A percentile compares a stretch with the other conserved stretches of the same genome.
These are phyloP conservation scores for Penicillium glabrum DNA, from an alignment of 2,329 filamentous ascomycete species.

Conservation along the genomic window DNA sequence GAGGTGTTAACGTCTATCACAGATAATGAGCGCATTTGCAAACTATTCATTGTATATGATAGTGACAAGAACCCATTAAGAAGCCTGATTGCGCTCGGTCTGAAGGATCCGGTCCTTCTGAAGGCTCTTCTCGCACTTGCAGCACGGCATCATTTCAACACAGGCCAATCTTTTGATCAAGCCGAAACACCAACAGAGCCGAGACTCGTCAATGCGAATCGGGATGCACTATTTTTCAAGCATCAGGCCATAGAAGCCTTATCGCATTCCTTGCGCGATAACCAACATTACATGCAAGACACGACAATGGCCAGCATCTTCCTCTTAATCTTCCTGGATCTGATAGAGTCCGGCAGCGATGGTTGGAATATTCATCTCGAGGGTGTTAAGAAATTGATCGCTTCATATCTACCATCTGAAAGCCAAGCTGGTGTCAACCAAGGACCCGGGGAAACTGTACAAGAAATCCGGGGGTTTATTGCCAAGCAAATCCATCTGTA, in stretches of 20 bases:
- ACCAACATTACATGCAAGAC: conserved; percentile 18
- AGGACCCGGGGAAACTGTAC: conserved; percentile 27
- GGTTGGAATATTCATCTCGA: conserved; percentile 36
- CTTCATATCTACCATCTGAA: conserved; percentile 7
- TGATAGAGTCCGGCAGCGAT: conserved; percentile 34
- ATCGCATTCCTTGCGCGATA: conserved; percentile 19
- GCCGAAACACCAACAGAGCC: conserved; percentile 5
- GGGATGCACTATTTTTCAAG: conserved; percentile 34
- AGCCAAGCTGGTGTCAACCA: conserved; percentile 11
- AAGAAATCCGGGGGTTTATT: conserved; percentile 31
- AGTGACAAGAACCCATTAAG: conserved; percentile 36
- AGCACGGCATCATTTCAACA: conserved; percentile 35
- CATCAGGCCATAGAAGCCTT: conserved; percentile 35
- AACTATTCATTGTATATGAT: conserved; percentile 37
- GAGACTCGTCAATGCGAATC: conserved; percentile 19
- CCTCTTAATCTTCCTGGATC: conserved; percentile 33
- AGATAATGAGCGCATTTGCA: conserved; percentile 38
- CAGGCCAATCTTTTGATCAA: conserved; percentile 23
- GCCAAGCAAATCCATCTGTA: conserved; percentile 31
- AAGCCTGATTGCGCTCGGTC: conserved; percentile 30
- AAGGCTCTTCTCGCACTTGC: conserved; percentile 35
- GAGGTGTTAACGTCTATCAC: background rate
- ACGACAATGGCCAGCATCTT: conserved; percentile 36
- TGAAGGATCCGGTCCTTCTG: conserved; percentile 28
- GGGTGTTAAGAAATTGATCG: conserved; percentile 31